Conservation (phyloP, 2,329 filamentous ascomycete species). For the Chalaropsis ovoidea region DNA sequence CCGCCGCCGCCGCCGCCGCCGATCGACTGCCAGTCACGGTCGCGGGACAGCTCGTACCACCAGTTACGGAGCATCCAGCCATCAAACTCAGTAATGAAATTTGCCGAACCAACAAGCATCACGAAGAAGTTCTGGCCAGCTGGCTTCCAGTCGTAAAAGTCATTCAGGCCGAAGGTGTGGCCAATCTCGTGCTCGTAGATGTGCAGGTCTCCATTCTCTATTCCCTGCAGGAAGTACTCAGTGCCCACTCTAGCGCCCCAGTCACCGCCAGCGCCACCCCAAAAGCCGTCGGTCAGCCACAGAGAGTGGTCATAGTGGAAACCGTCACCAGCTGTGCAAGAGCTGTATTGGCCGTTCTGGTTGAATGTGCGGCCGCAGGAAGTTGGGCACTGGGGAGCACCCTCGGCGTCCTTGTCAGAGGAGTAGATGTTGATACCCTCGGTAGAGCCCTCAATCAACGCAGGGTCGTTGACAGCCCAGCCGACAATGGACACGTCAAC, state of each 20-base stretch:
- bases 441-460: conserved; percentile 34
- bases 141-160: conserved; percentile 39
- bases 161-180: conserved; percentile 38
- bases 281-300: conserved; percentile 40
- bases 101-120: conserved; percentile 38
- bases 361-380: conserved; percentile 39
- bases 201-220: conserved; percentile 35
- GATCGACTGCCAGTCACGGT: conserved; percentile 29
- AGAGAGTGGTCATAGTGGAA: conserved; percentile 39
- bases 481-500: conserved; percentile 37
- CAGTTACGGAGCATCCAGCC: conserved; percentile 42
- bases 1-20: background rate
- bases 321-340: conserved; percentile 34
- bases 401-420: conserved; percentile 32
- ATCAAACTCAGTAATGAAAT: conserved; percentile 39
- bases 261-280: conserved; percentile 38
- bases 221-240: conserved; percentile 36
- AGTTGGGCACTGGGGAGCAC: conserved; percentile 36
- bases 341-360: conserved; percentile 35
- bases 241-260: conserved; percentile 40
- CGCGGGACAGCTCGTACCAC: conserved; percentile 35
- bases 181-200: conserved; percentile 41
- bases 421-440: conserved; percentile 37
- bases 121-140: conserved; percentile 36
- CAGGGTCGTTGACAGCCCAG: conserved; percentile 36